These are phyloP conservation scores for Leucocoprinus gongylophorus DNA, from an alignment of 1,284 basidiomycete genomes.

Conservation along the genomic window DNA sequence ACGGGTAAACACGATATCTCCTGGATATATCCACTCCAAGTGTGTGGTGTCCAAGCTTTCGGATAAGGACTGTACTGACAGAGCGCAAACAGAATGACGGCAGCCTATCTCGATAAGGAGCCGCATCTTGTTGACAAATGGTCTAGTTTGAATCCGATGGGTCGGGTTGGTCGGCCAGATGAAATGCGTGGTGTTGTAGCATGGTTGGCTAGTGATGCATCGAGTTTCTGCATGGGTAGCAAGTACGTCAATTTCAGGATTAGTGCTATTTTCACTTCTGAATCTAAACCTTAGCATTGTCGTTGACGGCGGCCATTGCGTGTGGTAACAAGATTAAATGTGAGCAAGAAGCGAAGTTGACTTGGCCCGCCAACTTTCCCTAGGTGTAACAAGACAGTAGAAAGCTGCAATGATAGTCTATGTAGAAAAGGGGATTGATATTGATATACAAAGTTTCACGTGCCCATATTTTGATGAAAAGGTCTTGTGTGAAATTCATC, in stretches of 20 bases:
- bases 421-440: too few species aligned
- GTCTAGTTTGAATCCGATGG: conserved; percentile 71
- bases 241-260: conserved; percentile 44
- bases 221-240: conserved; percentile 70
- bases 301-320: conserved; percentile 64
- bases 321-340: conserved; percentile 41
- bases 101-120: conserved; percentile 64
- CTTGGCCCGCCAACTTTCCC: too few species aligned
- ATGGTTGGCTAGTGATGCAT: conserved; percentile 78
- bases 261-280: neutral
- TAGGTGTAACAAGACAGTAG: too few species aligned
- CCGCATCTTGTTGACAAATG: conserved; percentile 65
- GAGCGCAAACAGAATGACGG: conserved; percentile 55
- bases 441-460: too few species aligned
- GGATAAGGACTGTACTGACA: neutral
- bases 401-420: too few species aligned
- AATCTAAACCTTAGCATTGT: conserved; percentile 44
- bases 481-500: conserved; percentile 2
- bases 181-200: conserved; percentile 72
- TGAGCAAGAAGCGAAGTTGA: neutral
- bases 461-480: neutral
- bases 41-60: conserved; percentile 28
- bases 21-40: conserved; percentile 71
- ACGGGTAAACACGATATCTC: conserved; percentile 70
- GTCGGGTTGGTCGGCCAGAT: conserved; percentile 67